Evolutionary conservation across 2,329 filamentous ascomycete genomes (phyloP).

Genomic region (Diplodia intermedia): DNA sequence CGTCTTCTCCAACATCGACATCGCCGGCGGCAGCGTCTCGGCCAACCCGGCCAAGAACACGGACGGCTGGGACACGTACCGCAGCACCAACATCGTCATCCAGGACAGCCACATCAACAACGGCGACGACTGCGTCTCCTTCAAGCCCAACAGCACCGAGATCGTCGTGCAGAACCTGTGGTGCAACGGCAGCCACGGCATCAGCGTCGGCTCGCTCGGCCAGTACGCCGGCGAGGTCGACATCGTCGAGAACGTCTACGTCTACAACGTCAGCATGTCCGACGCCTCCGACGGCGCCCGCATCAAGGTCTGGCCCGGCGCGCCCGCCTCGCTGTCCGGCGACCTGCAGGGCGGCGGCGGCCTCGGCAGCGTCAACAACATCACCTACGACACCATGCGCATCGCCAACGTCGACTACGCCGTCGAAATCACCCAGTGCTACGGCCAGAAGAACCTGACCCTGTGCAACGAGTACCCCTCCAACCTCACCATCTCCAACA

Average conservation of each 20-base stretch:
- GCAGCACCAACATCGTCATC: slow-evolving; percentile 67
- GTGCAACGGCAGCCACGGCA: slow-evolving; percentile 75
- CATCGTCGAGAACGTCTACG: slow-evolving; percentile 72
- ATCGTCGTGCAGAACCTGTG: slow-evolving; percentile 70
- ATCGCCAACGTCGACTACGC: slow-evolving; percentile 70
- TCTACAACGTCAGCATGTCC: slow-evolving; percentile 48
- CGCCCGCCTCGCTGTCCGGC: slow-evolving; percentile 61
- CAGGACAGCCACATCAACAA: slow-evolving; percentile 71
- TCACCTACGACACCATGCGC: slow-evolving; percentile 69
- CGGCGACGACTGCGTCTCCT: slow-evolving; percentile 74
- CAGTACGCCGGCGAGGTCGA: slow-evolving; percentile 70
- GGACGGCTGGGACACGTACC: slow-evolving; percentile 65
- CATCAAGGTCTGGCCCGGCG: slow-evolving; percentile 76
- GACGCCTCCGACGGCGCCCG: slow-evolving; percentile 66
- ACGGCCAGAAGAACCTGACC: slow-evolving; percentile 67
- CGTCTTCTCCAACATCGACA: slow-evolving; percentile 67
- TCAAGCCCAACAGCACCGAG: slow-evolving; percentile 76
- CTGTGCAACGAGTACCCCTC: slow-evolving; percentile 67
- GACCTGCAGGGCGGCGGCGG: slow-evolving; percentile 72
- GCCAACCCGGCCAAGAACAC: slow-evolving; percentile 67
- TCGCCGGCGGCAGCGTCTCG: slow-evolving; percentile 62
- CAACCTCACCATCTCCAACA: slow-evolving; percentile 61
- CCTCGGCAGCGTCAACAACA: slow-evolving; percentile 66
- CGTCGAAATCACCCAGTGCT: slow-evolving; percentile 71
- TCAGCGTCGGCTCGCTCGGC: slow-evolving; percentile 74